A percentile compares a stretch with the other conserved stretches of the same genome.
Evolutionary conservation across 163 green algal species (phyloP).

Genomic region (Scenedesmus sp.): DNA sequence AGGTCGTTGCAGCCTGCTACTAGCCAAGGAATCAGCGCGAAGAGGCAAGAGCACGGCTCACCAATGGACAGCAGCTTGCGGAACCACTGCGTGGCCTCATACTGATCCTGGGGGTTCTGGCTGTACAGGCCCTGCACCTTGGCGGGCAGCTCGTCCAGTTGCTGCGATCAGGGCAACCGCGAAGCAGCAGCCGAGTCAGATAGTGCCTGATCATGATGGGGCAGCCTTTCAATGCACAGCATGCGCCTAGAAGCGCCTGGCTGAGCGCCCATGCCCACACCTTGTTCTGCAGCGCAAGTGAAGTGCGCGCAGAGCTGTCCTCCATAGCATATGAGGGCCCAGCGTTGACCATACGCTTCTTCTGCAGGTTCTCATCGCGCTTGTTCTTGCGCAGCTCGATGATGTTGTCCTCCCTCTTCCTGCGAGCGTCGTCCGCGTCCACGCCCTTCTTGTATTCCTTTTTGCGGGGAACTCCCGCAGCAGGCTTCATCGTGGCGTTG

Average conservation of each 20-base stretch:
- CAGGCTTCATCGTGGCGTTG: slow-evolving; percentile 38
- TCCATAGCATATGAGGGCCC: slow-evolving; percentile 64
- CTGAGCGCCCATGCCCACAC: slow-evolving; percentile 46
- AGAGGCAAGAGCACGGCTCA: slow-evolving; percentile 46
- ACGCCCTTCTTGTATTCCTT: slow-evolving; percentile 93
- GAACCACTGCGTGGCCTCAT: slow-evolving; percentile 97
- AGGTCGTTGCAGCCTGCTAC: neutral
- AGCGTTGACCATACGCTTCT: slow-evolving; percentile 82
- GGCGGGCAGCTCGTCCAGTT: slow-evolving; percentile 93
- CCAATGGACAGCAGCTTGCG: slow-evolving; percentile 98
- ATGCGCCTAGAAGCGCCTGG: neutral
- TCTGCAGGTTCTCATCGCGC: slow-evolving; percentile 97
- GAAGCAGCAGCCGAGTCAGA: neutral
- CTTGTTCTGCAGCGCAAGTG: slow-evolving; percentile 69
- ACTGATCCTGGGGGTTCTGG: slow-evolving; percentile 87
- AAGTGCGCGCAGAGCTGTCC: slow-evolving; percentile 63
- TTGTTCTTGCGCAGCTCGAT: slow-evolving; percentile 98
- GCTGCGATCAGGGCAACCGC: slow-evolving; percentile 30
- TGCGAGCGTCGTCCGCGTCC: slow-evolving; percentile 92
- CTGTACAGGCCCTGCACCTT: slow-evolving; percentile 94
- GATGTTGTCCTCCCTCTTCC: slow-evolving; percentile 98
- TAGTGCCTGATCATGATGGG: neutral
- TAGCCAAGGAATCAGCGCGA: neutral
- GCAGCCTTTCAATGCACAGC: neutral
- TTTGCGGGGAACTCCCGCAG: slow-evolving; percentile 57